Evolutionary conservation across 768 basidiomycete genomes (phyloP), one percentile per base, ranked within the genome.

Genomic region (Podaxis carcinomalis): DNA sequence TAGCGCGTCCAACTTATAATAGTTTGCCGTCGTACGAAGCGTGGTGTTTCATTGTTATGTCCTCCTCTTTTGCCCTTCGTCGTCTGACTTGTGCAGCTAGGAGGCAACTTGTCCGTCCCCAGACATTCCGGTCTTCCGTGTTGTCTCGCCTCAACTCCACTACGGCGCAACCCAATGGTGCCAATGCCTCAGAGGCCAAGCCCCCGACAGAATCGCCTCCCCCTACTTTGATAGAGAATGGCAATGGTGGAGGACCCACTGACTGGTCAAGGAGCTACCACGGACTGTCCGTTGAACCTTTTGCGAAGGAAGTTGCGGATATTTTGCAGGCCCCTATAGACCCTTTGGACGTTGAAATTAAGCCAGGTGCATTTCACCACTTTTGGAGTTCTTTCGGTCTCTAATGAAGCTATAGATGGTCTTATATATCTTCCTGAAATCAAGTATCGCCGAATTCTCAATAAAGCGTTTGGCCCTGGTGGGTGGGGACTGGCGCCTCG

Each of bases 401-500:
- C 16, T 63, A 58, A 37, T 46, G 11, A 37, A 9, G 21, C 5
- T 44, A 19, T 60, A 96, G 96, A 98, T 66, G 96, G 96, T 4
- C 79, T 98, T 44, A 75, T 97, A 10, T 98, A 98, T 74, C 85
- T 98, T 5, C 96, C 96, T 19, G 96, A 98, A 74, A 98, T 98
- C 68, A 96, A 97, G 70, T 98, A 98, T 69, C 84, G 96, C 16
- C 84, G 96, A 23, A 86, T 93, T 36, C 75, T 98, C 51, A 98
- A 98, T 77, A 87, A 82, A 66, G 94, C 96, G 0, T 98, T 98
- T 68, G 95, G 96, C 10, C 96, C 96, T 19, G 96, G 96, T 5
- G 95, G 89, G 4, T 98, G 96, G 96, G 96, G 96, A 10, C 83
- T 98, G 49, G 96, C 95, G 11, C 96, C 96, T 1, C 83, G 96